phyloP scores from a whole-genome alignment of 352 stramenopile genomes.

The Phytophthora hibernalis region DNA sequence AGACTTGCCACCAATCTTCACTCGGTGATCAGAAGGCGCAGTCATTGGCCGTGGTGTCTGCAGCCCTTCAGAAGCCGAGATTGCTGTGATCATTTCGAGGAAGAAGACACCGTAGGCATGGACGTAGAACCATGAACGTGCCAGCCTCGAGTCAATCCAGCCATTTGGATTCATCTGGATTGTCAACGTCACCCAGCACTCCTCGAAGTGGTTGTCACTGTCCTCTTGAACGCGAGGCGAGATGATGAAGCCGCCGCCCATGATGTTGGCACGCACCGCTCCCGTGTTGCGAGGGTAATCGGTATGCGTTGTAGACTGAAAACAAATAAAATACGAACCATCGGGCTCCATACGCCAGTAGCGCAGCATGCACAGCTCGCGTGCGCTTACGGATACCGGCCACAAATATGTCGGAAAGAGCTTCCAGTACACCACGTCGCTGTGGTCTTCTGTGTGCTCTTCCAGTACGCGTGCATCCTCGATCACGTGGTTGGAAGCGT shows the following conservation, averaged over 20 bases:
- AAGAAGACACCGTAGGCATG: slow-evolving; percentile 79
- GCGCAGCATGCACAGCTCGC: slow-evolving; percentile 77
- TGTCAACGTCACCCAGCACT: slow-evolving; percentile 83
- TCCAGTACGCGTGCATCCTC: slow-evolving; percentile 66
- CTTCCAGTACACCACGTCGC: slow-evolving; percentile 83
- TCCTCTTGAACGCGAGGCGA: slow-evolving; percentile 54
- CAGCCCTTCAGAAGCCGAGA: slow-evolving; percentile 37
- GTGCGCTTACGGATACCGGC: slow-evolving; percentile 70
- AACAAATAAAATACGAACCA: slow-evolving; percentile 85
- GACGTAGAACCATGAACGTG: slow-evolving; percentile 77
- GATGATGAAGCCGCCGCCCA: slow-evolving; percentile 84
- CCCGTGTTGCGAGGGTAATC: slow-evolving; percentile 49
- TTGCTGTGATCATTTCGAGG: slow-evolving; percentile 81
- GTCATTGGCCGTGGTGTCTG: slow-evolving; percentile 37
- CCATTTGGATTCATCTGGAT: slow-evolving; percentile 87
- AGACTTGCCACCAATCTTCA: slow-evolving; percentile 21
- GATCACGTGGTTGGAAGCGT: slow-evolving; percentile 81
- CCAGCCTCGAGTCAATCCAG: slow-evolving; percentile 67
- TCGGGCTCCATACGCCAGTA: slow-evolving; percentile 88
- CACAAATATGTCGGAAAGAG: slow-evolving; percentile 74
- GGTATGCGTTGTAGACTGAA: slow-evolving; percentile 81
- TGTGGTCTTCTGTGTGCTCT: slow-evolving; percentile 72
- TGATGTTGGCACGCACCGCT: slow-evolving; percentile 64
- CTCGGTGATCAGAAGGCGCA: slow-evolving; percentile 22
- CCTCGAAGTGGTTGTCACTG: slow-evolving; percentile 66